These are phyloP conservation scores for Magnolia changhungtana DNA, from an alignment of 164 flowering plant genomes.

Conservation along the genomic window DNA sequence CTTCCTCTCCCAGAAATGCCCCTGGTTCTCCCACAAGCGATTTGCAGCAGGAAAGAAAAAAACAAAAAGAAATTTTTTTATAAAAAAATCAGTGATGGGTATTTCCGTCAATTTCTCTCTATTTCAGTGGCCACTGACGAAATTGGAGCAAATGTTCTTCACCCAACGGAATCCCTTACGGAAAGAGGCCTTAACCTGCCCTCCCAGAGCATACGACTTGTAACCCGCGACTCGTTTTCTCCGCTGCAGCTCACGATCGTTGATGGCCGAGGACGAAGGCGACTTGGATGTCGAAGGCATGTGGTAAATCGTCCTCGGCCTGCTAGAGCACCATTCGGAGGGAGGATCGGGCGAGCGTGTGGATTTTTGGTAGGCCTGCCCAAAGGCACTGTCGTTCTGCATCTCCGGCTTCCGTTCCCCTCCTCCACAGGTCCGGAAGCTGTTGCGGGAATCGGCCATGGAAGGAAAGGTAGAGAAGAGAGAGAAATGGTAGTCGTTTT, in stretches of 20 bases:
- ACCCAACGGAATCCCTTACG: constrained; percentile 66
- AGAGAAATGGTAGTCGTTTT: neutral
- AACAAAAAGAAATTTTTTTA: too few relatives aligned
- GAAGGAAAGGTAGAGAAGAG: neutral
- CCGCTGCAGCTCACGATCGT: constrained; percentile 64
- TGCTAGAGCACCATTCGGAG: constrained; percentile 5
- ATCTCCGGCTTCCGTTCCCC: constrained; percentile 40
- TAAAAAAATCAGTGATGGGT: constrained; percentile 92
- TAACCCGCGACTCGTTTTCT: constrained; percentile 56
- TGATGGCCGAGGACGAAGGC: constrained; percentile 38
- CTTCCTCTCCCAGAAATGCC: too few relatives aligned
- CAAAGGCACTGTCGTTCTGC: constrained; percentile 41
- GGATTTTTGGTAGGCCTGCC: too few relatives aligned
- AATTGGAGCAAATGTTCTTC: constrained; percentile 62
- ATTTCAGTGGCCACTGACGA: constrained; percentile 54
- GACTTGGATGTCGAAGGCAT: neutral
- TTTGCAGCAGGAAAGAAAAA: constrained; percentile 31
- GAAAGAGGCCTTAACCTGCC: constrained; percentile 59
- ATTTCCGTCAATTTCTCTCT: constrained; percentile 50
- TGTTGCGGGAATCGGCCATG: constrained; percentile 31
- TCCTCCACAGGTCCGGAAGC: constrained; percentile 13
- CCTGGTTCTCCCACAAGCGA: constrained; percentile 25
- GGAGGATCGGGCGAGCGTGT: constrained; percentile 13
- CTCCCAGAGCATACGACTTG: constrained; percentile 69
- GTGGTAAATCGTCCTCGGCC: constrained; percentile 3